Conservation (phyloP, 768 basidiomycete species). For the Boletellus ananiceps region DNA sequence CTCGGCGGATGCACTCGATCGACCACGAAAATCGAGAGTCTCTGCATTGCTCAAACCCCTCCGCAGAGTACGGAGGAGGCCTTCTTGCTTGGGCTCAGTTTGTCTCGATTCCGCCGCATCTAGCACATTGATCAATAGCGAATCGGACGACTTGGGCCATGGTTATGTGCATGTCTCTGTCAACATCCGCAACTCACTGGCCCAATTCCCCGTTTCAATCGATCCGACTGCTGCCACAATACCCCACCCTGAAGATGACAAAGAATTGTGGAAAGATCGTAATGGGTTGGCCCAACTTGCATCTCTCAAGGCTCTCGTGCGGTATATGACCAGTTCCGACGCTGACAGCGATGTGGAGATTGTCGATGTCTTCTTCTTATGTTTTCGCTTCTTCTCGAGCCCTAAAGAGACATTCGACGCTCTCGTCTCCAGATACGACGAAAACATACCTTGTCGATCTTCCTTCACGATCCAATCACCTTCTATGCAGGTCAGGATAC, state of each 20-base stretch:
- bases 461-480: constrained; percentile 37
- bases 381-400: constrained; percentile 64
- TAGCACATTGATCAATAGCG: constrained; percentile 19
- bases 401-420: constrained; percentile 43
- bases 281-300: constrained; percentile 30
- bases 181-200: constrained; percentile 26
- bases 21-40: constrained; percentile 9
- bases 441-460: constrained; percentile 17
- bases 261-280: constrained; percentile 27
- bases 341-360: constrained; percentile 39
- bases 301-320: constrained; percentile 41
- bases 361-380: constrained; percentile 57
- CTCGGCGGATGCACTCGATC: constrained; percentile 2
- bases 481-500: constrained; percentile 47
- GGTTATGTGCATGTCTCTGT: constrained; percentile 24
- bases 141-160: constrained; percentile 8
- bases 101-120: constrained; percentile 10
- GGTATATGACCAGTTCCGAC: constrained; percentile 43
- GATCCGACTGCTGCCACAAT: constrained; percentile 27
- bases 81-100: constrained; percentile 4
- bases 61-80: constrained; percentile 6
- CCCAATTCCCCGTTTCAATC: constrained; percentile 24
- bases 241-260: constrained; percentile 27
- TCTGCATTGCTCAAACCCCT: constrained; percentile 17
- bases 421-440: constrained; percentile 49